Base-by-base conservation (phyloP, 1,284 basidiomycete species). In the Malassezia sp. region DNA sequence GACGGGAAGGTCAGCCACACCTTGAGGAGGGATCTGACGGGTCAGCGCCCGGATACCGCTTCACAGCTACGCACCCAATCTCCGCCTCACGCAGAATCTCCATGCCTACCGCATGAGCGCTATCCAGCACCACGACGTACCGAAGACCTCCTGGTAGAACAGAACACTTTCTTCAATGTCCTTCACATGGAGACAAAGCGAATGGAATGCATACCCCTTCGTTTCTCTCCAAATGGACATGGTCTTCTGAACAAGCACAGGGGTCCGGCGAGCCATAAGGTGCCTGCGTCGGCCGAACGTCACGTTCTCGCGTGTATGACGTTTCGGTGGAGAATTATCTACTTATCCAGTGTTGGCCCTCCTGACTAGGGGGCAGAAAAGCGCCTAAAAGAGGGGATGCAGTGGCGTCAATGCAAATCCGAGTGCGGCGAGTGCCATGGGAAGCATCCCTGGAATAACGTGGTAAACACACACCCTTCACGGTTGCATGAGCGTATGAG, bases 161-260 rank as follows among this genome's bases (percentile, higher is more conserved):
- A 41, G 39, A 8, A 34, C 21, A 18, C 48, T 50, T n/a, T 34
- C 31, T 4, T 38, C 31, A 17, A 50, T 45, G 15, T 45, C 42
- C n/a, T 36, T 45, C 2, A 50, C 48, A 28, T 44, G 42, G 5
- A 45, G 23, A 24, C 48, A 50, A 39, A 50, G 29, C 12, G 48
- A 50, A 33, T 50, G 48, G 15, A 50, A 50, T 18, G 42, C 40
- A 21, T 38, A 50, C 14, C 48, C 48, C 28, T 40, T 24, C 1
- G 48, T 50, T 21, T 50, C 48, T 17, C 48, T 37, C 48, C 48
- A 45, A n/a, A n/a, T n/a, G n/a, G n/a, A n/a, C n/a, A n/a, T n/a
- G n/a, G n/a, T n/a, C n/a, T n/a, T n/a, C n/a, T n/a, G n/a, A n/a
- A n/a, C n/a, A n/a, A n/a, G n/a, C n/a, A n/a, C n/a, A n/a, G n/a